These are phyloP conservation scores for Corymbia maculata DNA, from an alignment of 345 rosid species.

Conservation along the genomic window DNA sequence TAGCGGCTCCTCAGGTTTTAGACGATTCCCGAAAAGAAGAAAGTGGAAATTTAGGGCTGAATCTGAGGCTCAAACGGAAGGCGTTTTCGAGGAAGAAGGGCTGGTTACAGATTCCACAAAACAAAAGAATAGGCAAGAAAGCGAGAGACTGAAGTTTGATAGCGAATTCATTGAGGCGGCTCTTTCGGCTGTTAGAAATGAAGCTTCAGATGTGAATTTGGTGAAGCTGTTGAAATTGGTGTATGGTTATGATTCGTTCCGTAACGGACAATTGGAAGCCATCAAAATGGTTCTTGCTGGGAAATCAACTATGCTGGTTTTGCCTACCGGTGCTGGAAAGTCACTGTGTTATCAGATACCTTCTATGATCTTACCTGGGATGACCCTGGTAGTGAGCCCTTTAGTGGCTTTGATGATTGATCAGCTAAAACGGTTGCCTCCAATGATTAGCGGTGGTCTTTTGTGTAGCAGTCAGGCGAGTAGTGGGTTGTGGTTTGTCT, in stretches of 20 bases:
- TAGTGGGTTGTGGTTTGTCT: neutral
- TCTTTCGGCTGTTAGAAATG: conserved; percentile 31
- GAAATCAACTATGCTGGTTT: conserved; percentile 68
- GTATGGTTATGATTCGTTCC: conserved; percentile 43
- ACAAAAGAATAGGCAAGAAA: conserved; percentile 6
- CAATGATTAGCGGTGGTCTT: conserved; percentile 53
- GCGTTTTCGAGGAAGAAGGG: conserved; percentile 33
- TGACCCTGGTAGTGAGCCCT: conserved; percentile 68
- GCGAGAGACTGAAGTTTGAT: neutral
- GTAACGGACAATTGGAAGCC: conserved; percentile 58
- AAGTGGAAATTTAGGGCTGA: conserved; percentile 19
- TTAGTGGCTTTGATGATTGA: conserved; percentile 91
- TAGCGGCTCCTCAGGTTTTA: conserved; percentile 6
- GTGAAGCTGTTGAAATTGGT: conserved; percentile 37
- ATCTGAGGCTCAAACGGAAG: conserved; percentile 9
- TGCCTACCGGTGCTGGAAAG: conserved; percentile 95
- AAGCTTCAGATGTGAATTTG: conserved; percentile 57
- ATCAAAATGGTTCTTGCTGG: conserved; percentile 52
- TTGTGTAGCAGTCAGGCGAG: conserved; percentile 77
- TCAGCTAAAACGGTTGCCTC: conserved; percentile 84
- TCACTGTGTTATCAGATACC: conserved; percentile 94
- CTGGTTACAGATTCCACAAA: conserved; percentile 25
- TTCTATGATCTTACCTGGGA: conserved; percentile 66
- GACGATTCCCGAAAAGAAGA: conserved; percentile 34
- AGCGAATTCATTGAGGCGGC: conserved; percentile 34